Evolutionary conservation across 1,284 basidiomycete species (phyloP), one percentile per base, ranked within the genome.

Genomic region (Ustilago curta): DNA sequence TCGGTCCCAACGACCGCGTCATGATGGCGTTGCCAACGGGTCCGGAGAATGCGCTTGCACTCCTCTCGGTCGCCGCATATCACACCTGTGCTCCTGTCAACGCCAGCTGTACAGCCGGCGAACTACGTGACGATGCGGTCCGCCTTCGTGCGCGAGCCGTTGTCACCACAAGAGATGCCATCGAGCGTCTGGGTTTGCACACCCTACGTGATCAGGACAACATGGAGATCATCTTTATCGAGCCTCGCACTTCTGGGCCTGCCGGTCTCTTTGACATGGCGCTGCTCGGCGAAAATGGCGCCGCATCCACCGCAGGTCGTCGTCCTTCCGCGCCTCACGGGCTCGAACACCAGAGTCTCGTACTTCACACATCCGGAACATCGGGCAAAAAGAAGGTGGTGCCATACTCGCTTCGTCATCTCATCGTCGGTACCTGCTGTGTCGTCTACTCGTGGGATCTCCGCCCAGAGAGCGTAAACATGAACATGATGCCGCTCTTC

Each of bases 401-500:
- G 1, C 83, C 83, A 0, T 84, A 84, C 59, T 77, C 83, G 50
- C 71, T 84, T n/a, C 76, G 83, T 27, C 78, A 83, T 56, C 70
- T 84, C 54, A 84, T 84, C 60, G 76, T 84, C 44, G 83, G 83
- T 16, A 83, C 83, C 11, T 77, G 68, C 39, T 84, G 83, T 70
- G 83, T 84, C 63, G 79, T 84, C 16, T 70, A 78, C 55, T 80
- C 77, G 19, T 84, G 83, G 83, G 77, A 84, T 50, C 70, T 84
- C 8, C 63, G 76, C 29, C 76, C 83, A 11, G 76, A 83, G 40
- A 78, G 76, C 50, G 83, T 84, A 61, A 81, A 84, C 77, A 83
- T 84, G 82, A 84, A 84, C 72, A 84, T 84, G 83, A 84, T 84
- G 83, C 83, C 83, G 8, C 78, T 84, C 60, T 84, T 84, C 77